Evolutionary conservation across 2,329 filamentous ascomycete species (phyloP).

Genomic region (Westerdykella aurantiaca): DNA sequence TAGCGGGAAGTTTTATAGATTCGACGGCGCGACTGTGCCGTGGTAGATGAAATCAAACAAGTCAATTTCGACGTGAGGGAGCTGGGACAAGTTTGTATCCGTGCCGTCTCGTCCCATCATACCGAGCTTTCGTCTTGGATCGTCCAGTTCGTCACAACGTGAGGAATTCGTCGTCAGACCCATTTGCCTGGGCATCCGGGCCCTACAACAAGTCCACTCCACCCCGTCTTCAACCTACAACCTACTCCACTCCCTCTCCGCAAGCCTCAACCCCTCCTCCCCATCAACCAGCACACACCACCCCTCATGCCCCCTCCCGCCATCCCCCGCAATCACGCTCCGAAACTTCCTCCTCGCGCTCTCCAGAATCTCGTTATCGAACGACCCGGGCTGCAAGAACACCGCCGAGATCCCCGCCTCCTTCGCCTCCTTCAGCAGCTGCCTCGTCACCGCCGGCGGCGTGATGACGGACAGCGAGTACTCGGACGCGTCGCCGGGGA

Average conservation of each 20-base stretch:
- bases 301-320: slow-evolving; percentile 29
- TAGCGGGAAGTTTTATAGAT: slow-evolving; percentile 35
- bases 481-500: slow-evolving; percentile 53
- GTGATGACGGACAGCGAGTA: slow-evolving; percentile 81
- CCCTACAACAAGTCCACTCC: too few relatives aligned
- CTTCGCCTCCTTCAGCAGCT: slow-evolving; percentile 70
- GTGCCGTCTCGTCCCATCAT: too few relatives aligned
- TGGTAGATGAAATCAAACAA: slow-evolving; percentile 19
- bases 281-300: slow-evolving; percentile 42
- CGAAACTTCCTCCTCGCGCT: too few relatives aligned
- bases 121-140: too few relatives aligned
- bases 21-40: slow-evolving; percentile 32
- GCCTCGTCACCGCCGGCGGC: slow-evolving; percentile 68
- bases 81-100: too few relatives aligned
- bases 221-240: slow-evolving; percentile 2
- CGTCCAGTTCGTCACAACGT: too few relatives aligned
- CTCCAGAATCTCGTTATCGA: slow-evolving; percentile 65
- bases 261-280: slow-evolving; percentile 31
- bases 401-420: slow-evolving; percentile 60
- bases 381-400: slow-evolving; percentile 77
- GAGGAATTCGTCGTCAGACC: too few relatives aligned
- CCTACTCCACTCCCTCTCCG: slow-evolving; percentile 32
- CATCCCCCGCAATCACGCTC: slow-evolving; percentile 51
- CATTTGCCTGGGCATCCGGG: too few relatives aligned
- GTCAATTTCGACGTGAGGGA: too few relatives aligned